These are phyloP conservation scores for Diaporthe sp. DNA, from an alignment of 2,329 filamentous ascomycete species.

Conservation along the genomic window DNA sequence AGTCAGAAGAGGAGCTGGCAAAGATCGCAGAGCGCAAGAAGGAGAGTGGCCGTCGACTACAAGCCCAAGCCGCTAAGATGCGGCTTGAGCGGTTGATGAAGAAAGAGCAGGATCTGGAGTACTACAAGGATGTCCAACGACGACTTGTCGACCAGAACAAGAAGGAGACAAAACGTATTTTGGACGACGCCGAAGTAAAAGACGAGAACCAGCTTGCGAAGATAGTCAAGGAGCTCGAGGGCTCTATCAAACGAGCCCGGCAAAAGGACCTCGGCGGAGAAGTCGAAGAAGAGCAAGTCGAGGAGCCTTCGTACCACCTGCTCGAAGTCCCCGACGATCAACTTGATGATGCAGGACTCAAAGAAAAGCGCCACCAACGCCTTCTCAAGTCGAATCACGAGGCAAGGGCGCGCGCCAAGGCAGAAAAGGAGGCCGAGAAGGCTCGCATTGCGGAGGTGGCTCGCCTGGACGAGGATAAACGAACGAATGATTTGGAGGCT, in stretches of 20 bases:
- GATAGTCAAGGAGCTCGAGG: slow-evolving; percentile 89
- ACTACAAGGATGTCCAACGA: slow-evolving; percentile 87
- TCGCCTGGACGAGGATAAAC: slow-evolving; percentile 84
- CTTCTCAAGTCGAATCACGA: slow-evolving; percentile 96
- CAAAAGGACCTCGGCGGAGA: slow-evolving; percentile 93
- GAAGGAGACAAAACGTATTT: slow-evolving; percentile 87
- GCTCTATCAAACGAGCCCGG: slow-evolving; percentile 87
- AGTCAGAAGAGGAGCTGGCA: slow-evolving; percentile 94
- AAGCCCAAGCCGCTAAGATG: slow-evolving; percentile 98
- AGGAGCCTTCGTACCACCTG: slow-evolving; percentile 87
- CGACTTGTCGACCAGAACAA: slow-evolving; percentile 84
- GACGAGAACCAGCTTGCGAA: slow-evolving; percentile 90
- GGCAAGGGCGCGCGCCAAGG: slow-evolving; percentile 91
- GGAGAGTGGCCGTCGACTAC: slow-evolving; percentile 89
- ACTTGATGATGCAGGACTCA: slow-evolving; percentile 90
- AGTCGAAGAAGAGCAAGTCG: slow-evolving; percentile 82
- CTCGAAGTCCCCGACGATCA: slow-evolving; percentile 92
- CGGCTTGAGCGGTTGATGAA: slow-evolving; percentile 93
- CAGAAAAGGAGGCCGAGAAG: slow-evolving; percentile 94
- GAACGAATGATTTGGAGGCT: slow-evolving; percentile 85
- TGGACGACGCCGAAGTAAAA: slow-evolving; percentile 93
- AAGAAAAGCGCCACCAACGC: slow-evolving; percentile 92
- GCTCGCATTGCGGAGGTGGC: slow-evolving; percentile 87
- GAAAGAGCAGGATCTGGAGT: slow-evolving; percentile 95
- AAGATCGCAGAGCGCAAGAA: slow-evolving; percentile 93